A percentile compares a stretch with the other conserved stretches of the same genome.
Evolutionary conservation across 108 stramenopile species (phyloP).

Genomic region (Cylindrotheca closterium): DNA sequence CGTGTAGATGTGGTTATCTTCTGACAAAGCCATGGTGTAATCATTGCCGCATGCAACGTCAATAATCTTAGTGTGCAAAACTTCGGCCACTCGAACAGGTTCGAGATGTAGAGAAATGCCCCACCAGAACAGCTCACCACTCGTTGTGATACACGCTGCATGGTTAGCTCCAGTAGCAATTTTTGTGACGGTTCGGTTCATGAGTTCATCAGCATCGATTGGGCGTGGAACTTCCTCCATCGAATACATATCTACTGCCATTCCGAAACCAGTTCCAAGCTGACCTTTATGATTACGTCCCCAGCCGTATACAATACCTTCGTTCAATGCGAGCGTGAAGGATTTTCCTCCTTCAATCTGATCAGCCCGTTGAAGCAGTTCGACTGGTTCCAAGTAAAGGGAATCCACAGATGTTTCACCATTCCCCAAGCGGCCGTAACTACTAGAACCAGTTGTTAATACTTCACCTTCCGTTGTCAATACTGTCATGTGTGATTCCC

Average conservation of each 20-base stretch:
- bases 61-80: slow-evolving; percentile 63
- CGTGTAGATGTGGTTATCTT: slow-evolving; percentile 61
- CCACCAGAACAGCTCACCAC: slow-evolving; percentile 89
- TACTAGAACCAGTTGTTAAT: slow-evolving; percentile 67
- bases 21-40: slow-evolving; percentile 70
- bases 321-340: slow-evolving; percentile 72
- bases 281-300: slow-evolving; percentile 88
- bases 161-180: slow-evolving; percentile 82
- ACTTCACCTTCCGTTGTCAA: slow-evolving; percentile 87
- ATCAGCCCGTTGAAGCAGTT: slow-evolving; percentile 54
- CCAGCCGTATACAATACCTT: slow-evolving; percentile 80
- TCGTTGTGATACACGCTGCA: slow-evolving; percentile 83
- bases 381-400: slow-evolving; percentile 80
- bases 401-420: slow-evolving; percentile 72
- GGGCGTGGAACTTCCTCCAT: slow-evolving; percentile 78
- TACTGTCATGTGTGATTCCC: slow-evolving; percentile 79
- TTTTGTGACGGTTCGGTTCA: slow-evolving; percentile 58
- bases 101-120: slow-evolving; percentile 77
- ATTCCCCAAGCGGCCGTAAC: slow-evolving; percentile 83
- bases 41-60: slow-evolving; percentile 77
- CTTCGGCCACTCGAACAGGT: slow-evolving; percentile 65
- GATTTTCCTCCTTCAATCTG: slow-evolving; percentile 74
- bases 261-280: slow-evolving; percentile 78
- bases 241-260: slow-evolving; percentile 87
- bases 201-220: slow-evolving; percentile 67